Percentiles rank a stretch among this genome's conserved stretches.
Conservation (phyloP, 495 filamentous ascomycete species). For the Lasiosphaeria ovina region DNA sequence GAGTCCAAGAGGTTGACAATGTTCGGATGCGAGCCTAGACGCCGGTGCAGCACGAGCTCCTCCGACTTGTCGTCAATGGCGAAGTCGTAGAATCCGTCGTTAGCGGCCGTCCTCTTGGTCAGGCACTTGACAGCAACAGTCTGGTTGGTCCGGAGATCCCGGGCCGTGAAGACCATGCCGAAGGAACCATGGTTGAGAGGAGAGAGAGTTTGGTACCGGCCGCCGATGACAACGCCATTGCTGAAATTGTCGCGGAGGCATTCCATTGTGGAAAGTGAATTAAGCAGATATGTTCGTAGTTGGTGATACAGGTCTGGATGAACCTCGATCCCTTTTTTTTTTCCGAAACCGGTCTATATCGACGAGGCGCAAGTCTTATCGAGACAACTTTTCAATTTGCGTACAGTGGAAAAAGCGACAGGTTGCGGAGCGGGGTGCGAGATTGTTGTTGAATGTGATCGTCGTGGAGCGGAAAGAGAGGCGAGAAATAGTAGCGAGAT, state of each 20-base stretch:
- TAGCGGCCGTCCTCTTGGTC: slow-evolving; percentile 67
- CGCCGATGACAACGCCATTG: slow-evolving; percentile 70
- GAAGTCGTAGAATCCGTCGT: slow-evolving; percentile 51
- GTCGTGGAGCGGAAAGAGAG: slow-evolving; percentile 11
- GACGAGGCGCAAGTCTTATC: slow-evolving; percentile 33
- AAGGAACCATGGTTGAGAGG: slow-evolving; percentile 98
- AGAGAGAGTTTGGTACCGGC: slow-evolving; percentile 84
- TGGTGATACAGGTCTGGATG: slow-evolving; percentile 34
- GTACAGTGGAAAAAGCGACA: slow-evolving; percentile 37
- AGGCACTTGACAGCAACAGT: slow-evolving; percentile 93
- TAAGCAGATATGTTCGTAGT: slow-evolving; percentile 17
- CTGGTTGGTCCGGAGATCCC: slow-evolving; percentile 68
- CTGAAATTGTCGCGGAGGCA: slow-evolving; percentile 74
- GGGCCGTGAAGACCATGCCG: slow-evolving; percentile 94
- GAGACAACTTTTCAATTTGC: slow-evolving; percentile 41
- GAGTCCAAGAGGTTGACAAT: slow-evolving; percentile 89
- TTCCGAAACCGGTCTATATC: slow-evolving; percentile 43
- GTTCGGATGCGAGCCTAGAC: slow-evolving; percentile 77
- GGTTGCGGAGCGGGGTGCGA: slow-evolving; percentile 21
- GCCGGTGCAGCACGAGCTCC: slow-evolving; percentile 78
- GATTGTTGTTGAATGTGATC: slow-evolving; percentile 26
- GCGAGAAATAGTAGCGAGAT: slow-evolving; percentile 35
- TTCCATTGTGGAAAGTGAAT: slow-evolving; percentile 59
- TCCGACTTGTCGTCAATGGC: slow-evolving; percentile 81
- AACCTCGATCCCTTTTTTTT: slow-evolving; percentile 29